Evolutionary conservation across 805 yeast genomes (phyloP), one percentile per base, ranked within the genome.

Genomic region (Yarrowia divulgata): DNA sequence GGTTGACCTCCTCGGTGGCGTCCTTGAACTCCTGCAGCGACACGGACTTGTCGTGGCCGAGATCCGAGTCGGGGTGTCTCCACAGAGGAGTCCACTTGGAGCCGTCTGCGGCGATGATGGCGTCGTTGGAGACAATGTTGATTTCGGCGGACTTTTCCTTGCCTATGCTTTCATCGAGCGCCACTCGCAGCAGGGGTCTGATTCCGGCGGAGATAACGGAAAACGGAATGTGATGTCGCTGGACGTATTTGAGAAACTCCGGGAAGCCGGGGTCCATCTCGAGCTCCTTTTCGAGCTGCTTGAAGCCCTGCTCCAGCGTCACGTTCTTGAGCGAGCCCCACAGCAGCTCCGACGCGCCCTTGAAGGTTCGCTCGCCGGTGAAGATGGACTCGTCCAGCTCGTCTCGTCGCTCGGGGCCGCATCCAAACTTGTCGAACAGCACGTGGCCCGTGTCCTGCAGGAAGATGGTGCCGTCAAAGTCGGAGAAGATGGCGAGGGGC

Each of bases 391-490:
- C 69, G 72, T 81, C 83, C 52, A 81, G 75, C 67, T 74, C 72
- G 72, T 75, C 75, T 50, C 84, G 78, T 60, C 72, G 71, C 71
- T 76, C 80, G 14, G 75, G 70, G 18, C 84, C 84, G 64, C 83
- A 80, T 67, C 84, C 84, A 69, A 74, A 79, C 69, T 76, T 72
- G 74, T 81, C 84, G 69, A 81, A 81, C 69, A 81, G 75, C n/a
- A 81, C 78, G 69, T 81, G 84, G 68, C 84, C 84, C 19, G 84
- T 80, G 70, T 81, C 84, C 73, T 81, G 84, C 67, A 78, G 75
- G 73, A 81, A 81, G 63, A 81, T 81, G 54, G 84, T 81, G 57
- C 84, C 84, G 73, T 81, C 84, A 72, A 81, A 81, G 74, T 81
- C 84, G 63, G 80, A 73, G 68, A 71, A 71, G 42, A 71, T 67